phyloP scores from a whole-genome alignment of 2,329 filamentous ascomycete species.

The Thelonectria olida region DNA sequence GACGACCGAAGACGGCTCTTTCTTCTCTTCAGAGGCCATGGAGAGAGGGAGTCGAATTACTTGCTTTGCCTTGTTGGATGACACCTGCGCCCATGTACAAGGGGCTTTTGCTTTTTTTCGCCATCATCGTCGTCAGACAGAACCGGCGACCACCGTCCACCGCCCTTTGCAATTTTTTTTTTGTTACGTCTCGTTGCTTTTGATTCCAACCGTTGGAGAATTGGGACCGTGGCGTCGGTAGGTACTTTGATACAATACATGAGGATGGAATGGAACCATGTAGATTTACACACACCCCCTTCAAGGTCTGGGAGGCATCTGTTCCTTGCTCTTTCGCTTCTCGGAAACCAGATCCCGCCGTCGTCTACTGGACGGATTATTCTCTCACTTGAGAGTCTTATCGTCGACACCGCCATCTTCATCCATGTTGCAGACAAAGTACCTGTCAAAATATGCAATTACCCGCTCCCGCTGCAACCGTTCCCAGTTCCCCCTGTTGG shows the following conservation, averaged over 20 bases:
- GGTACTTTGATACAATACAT: neutral
- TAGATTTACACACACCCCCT: too few relatives aligned
- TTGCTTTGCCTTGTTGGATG: neutral
- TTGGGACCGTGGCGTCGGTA: constrained; percentile 16
- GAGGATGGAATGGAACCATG: neutral
- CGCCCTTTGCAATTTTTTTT: neutral
- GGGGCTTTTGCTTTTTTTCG: neutral
- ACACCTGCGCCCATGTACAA: neutral
- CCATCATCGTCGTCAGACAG: neutral
- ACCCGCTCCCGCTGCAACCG: constrained; percentile 13
- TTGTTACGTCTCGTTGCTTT: neutral
- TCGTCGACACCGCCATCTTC: too few relatives aligned
- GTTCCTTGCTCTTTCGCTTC: neutral
- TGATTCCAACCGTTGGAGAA: constrained; percentile 1
- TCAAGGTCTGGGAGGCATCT: too few relatives aligned
- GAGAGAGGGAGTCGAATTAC: neutral
- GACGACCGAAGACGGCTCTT: too few relatives aligned
- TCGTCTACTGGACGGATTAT: constrained; percentile 21
- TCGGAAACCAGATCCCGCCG: constrained; percentile 5
- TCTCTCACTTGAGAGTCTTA: neutral
- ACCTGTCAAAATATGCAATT: constrained; percentile 10
- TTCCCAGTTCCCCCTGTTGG: too few relatives aligned
- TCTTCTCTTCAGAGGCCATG: too few relatives aligned
- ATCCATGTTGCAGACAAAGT: too few relatives aligned
- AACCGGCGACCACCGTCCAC: neutral